Evolutionary conservation across 2,329 filamentous ascomycete genomes (phyloP), one percentile per base, ranked within the genome.

Genomic region (Lachnellula willkommii): DNA sequence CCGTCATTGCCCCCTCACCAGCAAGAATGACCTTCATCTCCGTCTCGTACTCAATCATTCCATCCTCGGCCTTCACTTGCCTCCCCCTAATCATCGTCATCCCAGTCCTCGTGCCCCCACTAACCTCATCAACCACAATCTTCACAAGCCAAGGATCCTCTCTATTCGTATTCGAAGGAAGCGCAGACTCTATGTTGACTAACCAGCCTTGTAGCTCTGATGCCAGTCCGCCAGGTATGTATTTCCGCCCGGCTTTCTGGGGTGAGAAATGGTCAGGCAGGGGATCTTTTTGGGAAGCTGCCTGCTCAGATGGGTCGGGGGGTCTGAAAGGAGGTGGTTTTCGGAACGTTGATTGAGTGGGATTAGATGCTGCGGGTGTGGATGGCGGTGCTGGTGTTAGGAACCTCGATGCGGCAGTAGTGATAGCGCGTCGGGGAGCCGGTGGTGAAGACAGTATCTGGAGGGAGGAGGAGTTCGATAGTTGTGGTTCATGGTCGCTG

Each of bases 241-340:
- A 81, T 61, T 76, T 77, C 58, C 77, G 72, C 0, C 73, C 74
- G 56, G 74, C 74, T 26, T 77, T 72, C 47, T 77, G 75, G 1
- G 80, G 79, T 0, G 79, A 81, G 66, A 82, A 82, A 40, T 75
- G 72, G 42, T 79, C 76, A 1, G 79, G 78, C 0, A 79, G 68
- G 0, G 77, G 76, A 48, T 70, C 67, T 8, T 15, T 8, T 22
- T 57, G 51, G 12, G 54, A 43, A 36, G 60, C 58, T 8, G 49
- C 22, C 28, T 49, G 48, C n/a, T 60, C 56, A 1, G 57, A 45
- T 9, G 55, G 59, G 48, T 69, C 67, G 20, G 64, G 63, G 5
- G 67, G 67, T 22, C 65, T 63, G 48, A 71, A 71, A 14, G 64
- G 61, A 47, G 68, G 68, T 8, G 67, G 66, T 56, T 67, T 70